phyloP scores from a whole-genome alignment of 2,329 filamentous ascomycete genomes.

The Trichoderma harzianum region DNA sequence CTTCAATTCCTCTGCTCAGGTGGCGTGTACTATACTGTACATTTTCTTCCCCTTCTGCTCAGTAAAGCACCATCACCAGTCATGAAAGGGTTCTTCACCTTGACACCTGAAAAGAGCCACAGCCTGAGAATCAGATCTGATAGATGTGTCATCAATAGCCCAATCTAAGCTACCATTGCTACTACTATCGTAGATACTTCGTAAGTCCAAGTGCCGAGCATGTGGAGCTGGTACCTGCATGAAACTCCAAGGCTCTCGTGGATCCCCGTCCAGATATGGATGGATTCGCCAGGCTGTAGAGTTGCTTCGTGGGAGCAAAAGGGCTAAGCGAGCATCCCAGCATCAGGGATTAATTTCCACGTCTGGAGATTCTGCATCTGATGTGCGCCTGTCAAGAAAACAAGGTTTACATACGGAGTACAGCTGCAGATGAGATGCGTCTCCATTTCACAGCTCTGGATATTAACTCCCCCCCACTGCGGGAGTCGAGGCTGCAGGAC shows the following conservation, averaged over 20 bases:
- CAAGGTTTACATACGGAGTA: not conserved
- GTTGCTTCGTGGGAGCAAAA: not conserved
- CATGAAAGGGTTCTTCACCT: not conserved
- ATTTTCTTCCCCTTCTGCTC: not conserved
- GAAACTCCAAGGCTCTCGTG: not conserved
- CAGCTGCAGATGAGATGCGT: not conserved
- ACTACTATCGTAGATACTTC: not conserved
- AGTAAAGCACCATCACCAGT: not conserved
- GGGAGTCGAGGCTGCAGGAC: not conserved
- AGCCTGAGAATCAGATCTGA: not conserved
- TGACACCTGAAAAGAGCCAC: not conserved
- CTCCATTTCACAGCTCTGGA: not conserved
- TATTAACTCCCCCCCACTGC: not conserved
- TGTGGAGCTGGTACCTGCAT: conserved; percentile 12
- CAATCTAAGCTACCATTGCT: too few relatives aligned
- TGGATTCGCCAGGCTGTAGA: not conserved
- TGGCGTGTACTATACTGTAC: not conserved
- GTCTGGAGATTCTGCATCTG: not conserved
- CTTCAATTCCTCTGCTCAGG: not conserved
- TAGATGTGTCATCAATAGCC: not conserved
- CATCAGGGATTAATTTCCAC: not conserved
- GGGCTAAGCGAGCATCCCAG: not conserved
- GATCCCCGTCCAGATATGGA: not conserved
- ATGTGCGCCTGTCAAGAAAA: not conserved
- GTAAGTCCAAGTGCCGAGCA: not conserved